Evolutionary conservation across 495 filamentous ascomycete species (phyloP), one percentile per base, ranked within the genome.

Genomic region (Chaetomium fimeti): DNA sequence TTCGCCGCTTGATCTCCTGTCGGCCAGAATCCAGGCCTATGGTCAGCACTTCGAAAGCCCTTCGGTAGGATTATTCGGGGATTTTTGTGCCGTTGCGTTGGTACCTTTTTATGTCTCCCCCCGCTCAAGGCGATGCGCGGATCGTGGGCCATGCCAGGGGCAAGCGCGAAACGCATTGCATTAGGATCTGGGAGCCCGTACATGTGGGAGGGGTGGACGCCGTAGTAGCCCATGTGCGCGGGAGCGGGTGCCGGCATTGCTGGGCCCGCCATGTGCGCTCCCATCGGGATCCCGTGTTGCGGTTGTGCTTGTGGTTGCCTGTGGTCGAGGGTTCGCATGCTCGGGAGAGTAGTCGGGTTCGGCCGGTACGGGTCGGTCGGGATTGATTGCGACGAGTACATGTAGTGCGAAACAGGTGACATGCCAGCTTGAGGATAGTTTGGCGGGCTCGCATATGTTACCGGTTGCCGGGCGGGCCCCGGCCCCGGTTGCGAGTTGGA

Each of bases 1-100:
- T 98, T 70, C 94, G 86, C 70, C 94, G 87, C 83, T 98, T 98
- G 75, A 98, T 96, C 79, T 98, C 94, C 84, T 85, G 68, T 72
- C 65, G 61, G 68, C 52, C 52, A 57, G 47, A 69, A 62, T 66
- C 49, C 63, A 67, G 64, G 62, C 67, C 56, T 65, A 62, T 51
- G 7, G 68, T 71, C 64, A 71, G 65, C 68, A 55, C 51, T 38
- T 48, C 42, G 42, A 13, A 3, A 18, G 20, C 22, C 43, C 20
- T 57, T 11, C 27, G 47, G 25, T 32, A 7, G 8, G 52, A 3
- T 20, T 13, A 55, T 20, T 12, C 55, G 54, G 55, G 53, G 61
- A 18, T 16, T 36, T 36, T 8, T 48, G 36, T 63, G 64, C 51
- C 32, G 61, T 48, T 62, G 61, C 62, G 47, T 51, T 64, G 68